A percentile compares a stretch with the other conserved stretches of the same genome.
phyloP scores from a whole-genome alignment of 139 green algal species.

The Haematococcus lacustris region DNA sequence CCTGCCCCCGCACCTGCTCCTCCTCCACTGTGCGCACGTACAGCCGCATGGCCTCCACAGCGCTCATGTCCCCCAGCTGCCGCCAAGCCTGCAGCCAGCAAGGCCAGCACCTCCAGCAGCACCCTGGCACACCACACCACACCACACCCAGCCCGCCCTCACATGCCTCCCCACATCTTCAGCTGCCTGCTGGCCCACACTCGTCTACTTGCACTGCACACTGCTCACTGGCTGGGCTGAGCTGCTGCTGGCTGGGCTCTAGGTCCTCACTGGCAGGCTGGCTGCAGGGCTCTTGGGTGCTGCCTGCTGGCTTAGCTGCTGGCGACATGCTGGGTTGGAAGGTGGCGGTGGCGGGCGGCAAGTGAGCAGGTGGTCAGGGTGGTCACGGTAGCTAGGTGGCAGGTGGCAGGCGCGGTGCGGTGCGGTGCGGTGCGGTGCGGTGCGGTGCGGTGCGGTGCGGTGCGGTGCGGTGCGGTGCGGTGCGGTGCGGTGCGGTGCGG shows the following conservation, averaged over 20 bases:
- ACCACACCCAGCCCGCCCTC: neutral
- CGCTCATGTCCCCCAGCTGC: slow-evolving; percentile 69
- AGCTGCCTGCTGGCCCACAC: neutral
- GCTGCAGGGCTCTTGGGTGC: neutral
- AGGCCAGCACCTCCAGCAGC: neutral
- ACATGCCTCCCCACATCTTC: neutral
- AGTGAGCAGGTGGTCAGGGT: neutral
- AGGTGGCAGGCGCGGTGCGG: neutral
- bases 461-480: neutral
- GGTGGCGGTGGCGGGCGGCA: neutral
- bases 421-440: neutral
- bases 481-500: neutral
- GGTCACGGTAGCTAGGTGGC: neutral
- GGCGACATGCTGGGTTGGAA: neutral
- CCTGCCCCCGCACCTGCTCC: slow-evolving; percentile 58
- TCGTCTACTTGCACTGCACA: neutral
- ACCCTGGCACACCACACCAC: neutral
- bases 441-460: neutral
- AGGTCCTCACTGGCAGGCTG: neutral
- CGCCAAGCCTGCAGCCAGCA: slow-evolving; percentile 22
- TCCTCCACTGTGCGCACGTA: slow-evolving; percentile 87
- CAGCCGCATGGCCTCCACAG: slow-evolving; percentile 87
- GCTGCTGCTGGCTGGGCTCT: neutral
- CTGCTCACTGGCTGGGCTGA: neutral
- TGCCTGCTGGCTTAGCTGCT: neutral